Percentiles rank a stretch among this genome's conserved stretches.
Conservation (phyloP, 768 basidiomycete species). For the Serpula lacrymans region DNA sequence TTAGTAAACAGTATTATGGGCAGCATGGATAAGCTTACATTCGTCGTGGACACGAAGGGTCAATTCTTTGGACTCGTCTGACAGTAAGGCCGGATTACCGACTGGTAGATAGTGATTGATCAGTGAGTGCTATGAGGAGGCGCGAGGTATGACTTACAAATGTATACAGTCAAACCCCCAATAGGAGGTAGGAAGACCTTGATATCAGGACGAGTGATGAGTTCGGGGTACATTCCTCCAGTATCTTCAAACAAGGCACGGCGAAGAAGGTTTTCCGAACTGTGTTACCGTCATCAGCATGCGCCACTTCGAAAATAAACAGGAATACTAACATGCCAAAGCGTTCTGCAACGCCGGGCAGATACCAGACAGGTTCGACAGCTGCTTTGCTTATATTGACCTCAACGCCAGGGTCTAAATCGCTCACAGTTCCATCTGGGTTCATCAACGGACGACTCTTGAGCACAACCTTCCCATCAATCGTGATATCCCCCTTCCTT, state of each 20-base stretch:
- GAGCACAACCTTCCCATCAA: constrained; percentile 84
- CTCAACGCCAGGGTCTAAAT: constrained; percentile 76
- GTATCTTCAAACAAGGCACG: constrained; percentile 96
- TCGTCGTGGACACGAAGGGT: constrained; percentile 93
- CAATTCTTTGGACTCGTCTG: constrained; percentile 73
- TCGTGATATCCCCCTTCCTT: constrained; percentile 60
- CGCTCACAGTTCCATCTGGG: constrained; percentile 56
- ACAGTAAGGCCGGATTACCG: constrained; percentile 76
- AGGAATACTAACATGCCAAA: constrained; percentile 73
- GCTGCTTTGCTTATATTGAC: constrained; percentile 89
- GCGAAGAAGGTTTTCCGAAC: constrained; percentile 79
- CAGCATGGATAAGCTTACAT: constrained; percentile 44
- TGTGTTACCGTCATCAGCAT: constrained; percentile 22
- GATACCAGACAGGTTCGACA: constrained; percentile 94
- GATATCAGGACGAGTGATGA: constrained; percentile 93
- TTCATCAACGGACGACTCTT: constrained; percentile 62
- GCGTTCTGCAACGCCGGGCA: constrained; percentile 91
- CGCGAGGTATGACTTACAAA: constrained; percentile 49
- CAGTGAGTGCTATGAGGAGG: constrained; percentile 1
- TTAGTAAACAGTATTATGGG: background rate
- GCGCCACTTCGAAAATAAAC: background rate
- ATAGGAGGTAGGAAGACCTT: constrained; percentile 96
- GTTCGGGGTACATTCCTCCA: constrained; percentile 93
- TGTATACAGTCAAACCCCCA: constrained; percentile 87
- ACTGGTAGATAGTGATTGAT: constrained; percentile 45